Evolutionary conservation across 495 filamentous ascomycete genomes (phyloP), one percentile per base, ranked within the genome.

Genomic region (Penicillium samsonianum): DNA sequence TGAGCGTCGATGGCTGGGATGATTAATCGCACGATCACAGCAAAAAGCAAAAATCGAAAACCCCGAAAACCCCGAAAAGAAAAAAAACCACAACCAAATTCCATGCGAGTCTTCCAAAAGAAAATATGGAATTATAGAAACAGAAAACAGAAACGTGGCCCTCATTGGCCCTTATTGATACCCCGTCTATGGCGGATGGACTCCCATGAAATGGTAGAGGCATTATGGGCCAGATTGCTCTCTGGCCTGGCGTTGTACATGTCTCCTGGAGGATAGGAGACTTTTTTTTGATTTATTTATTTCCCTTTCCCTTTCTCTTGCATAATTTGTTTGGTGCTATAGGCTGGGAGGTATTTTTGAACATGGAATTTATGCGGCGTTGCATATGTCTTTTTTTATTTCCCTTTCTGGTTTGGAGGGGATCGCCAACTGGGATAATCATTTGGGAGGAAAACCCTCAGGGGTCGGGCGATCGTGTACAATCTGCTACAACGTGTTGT

Each of bases 211-310:
- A 19, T 60, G 58, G 58, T 46, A 57, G 30, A 44, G 56, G 61
- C 65, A 68, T 47, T 56, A 52, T 57, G 56, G 67, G 67, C 59
- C 57, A 63, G 58, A 45, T 50, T 30, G 7, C 19, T 40, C 45
- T 50, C 63, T 67, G 68, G 63, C 58, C 53, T 63, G 70, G 72
- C 70, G 72, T 76, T 74, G 65, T 72, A 69, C 63, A 74, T 67
- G 67, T 70, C 51, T 57, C 55, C 45, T 51, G 42, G 53, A 49
- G 45, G 20, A 46, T 56, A 44, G 60, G 58, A 60, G 60, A 64
- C 61, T 64, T 38, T 38, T n/a, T n/a, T 35, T 35, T 60, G n/a
- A 61, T 64, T 53, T 50, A 51, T 58, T 58, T 53, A 44, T 53
- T 54, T 35, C 35, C 33, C 41, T 66, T 51, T 54, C 31, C 31